phyloP scores from a whole-genome alignment of 1,284 basidiomycete species.

The Apiotrichum montevideense region DNA sequence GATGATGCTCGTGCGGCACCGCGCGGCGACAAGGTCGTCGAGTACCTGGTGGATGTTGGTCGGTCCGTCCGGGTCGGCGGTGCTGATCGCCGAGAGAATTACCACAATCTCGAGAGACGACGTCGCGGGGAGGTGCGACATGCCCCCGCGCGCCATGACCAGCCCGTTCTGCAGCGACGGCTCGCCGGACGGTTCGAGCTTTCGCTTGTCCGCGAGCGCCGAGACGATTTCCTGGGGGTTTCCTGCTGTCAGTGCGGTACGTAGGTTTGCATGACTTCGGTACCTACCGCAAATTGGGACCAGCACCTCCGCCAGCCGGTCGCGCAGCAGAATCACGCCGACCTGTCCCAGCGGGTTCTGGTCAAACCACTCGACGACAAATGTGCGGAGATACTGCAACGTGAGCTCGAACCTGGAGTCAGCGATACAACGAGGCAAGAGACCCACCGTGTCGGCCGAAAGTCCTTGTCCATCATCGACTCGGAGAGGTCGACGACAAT shows the following conservation, averaged over 20 bases:
- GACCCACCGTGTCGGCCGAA: conserved; percentile 73
- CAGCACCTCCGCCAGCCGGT: conserved; percentile 77
- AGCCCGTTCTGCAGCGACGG: conserved; percentile 94
- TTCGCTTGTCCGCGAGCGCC: conserved; percentile 76
- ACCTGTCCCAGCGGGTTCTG: conserved; percentile 98
- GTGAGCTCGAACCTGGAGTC: conserved; percentile 64
- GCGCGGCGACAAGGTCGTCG: conserved; percentile 67
- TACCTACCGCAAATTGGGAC: conserved; percentile 77
- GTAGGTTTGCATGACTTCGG: not conserved
- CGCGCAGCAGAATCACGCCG: conserved; percentile 83
- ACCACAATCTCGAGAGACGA: conserved; percentile 92
- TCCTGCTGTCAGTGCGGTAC: conserved; percentile 51
- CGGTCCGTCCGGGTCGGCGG: conserved; percentile 85
- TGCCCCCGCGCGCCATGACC: conserved; percentile 85
- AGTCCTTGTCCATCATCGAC: conserved; percentile 91
- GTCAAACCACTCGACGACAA: conserved; percentile 96
- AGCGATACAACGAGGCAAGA: not conserved
- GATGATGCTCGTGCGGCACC: conserved; percentile 86
- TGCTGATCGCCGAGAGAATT: conserved; percentile 90
- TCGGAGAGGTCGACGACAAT: conserved; percentile 83
- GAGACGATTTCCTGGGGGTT: conserved; percentile 91
- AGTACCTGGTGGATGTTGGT: conserved; percentile 79
- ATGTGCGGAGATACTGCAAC: conserved; percentile 81
- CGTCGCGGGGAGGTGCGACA: conserved; percentile 91
- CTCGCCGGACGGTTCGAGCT: conserved; percentile 82